phyloP scores from a whole-genome alignment of 192 early-diverging fungal genomes.

The Backusella tuberculispora region DNA sequence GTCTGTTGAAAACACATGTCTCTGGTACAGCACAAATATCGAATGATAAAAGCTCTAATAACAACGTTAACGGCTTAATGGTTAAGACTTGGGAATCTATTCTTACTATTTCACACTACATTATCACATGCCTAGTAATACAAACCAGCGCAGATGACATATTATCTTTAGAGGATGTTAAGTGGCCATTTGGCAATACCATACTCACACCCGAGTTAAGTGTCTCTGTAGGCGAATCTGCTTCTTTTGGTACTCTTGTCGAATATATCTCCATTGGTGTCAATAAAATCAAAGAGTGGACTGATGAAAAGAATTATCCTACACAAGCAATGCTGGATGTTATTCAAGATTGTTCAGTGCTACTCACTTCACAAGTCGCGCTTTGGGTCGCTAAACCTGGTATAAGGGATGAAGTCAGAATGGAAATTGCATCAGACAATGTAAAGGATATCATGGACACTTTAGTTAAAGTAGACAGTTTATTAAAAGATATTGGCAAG shows the following conservation, averaged over 20 bases:
- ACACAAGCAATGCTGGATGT: conserved; percentile 16
- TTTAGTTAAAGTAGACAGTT: background rate
- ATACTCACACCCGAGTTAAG: conserved; percentile 41
- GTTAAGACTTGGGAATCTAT: background rate
- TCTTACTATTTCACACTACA: conserved; percentile 38
- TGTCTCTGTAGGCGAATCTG: conserved; percentile 35
- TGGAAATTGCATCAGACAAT: conserved; percentile 15
- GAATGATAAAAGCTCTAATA: conserved; percentile 17
- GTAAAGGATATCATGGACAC: conserved; percentile 18
- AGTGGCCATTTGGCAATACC: conserved; percentile 49
- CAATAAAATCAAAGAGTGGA: conserved; percentile 7
- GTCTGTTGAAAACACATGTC: background rate
- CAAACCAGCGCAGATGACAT: conserved; percentile 42
- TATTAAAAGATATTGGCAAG: background rate
- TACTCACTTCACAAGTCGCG: conserved; percentile 12
- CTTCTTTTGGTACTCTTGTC: conserved; percentile 48
- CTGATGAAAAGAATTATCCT: background rate
- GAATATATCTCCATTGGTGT: conserved; percentile 31
- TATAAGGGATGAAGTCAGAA: background rate
- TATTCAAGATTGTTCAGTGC: conserved; percentile 17
- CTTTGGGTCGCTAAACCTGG: conserved; percentile 15
- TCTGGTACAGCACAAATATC: background rate
- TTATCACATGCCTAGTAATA: conserved; percentile 38
- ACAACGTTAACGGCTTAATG: conserved; percentile 10
- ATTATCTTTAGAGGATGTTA: conserved; percentile 31